Percentiles rank a stretch among this genome's conserved stretches.
These are phyloP conservation scores for Talaromyces pinophilus DNA, from an alignment of 2,329 filamentous ascomycete species.

Conservation along the genomic window DNA sequence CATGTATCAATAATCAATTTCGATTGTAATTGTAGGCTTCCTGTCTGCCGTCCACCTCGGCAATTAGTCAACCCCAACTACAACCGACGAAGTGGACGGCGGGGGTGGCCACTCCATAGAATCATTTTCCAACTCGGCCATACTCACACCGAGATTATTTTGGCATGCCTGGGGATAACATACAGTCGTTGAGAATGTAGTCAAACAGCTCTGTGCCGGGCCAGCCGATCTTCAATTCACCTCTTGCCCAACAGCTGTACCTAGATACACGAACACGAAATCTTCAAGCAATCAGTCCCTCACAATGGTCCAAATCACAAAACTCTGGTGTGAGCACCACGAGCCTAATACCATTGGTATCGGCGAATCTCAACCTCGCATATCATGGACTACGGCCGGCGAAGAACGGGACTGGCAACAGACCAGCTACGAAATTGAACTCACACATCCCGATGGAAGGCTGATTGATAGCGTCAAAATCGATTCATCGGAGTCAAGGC, in stretches of 20 bases:
- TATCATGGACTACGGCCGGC: neutral
- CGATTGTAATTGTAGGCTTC: neutral
- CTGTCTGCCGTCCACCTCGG: neutral
- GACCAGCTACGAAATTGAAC: slow-evolving; percentile 32
- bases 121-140: neutral
- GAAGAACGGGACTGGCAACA: slow-evolving; percentile 30
- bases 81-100: neutral
- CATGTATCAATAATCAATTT: neutral
- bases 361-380: neutral
- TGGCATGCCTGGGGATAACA: neutral
- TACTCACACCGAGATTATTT: neutral
- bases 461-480: slow-evolving; percentile 25
- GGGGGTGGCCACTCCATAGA: neutral
- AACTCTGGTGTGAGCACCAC: slow-evolving; percentile 3
- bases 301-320: neutral
- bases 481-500: slow-evolving; percentile 26
- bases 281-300: neutral
- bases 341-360: slow-evolving; percentile 1
- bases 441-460: slow-evolving; percentile 26
- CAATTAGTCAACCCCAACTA: neutral
- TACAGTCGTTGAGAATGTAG: neutral
- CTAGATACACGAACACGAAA: neutral
- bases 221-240: neutral
- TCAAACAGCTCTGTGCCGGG: neutral
- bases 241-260: neutral